Percentiles rank a stretch among this genome's conserved stretches.
phyloP scores from a whole-genome alignment of 2,329 filamentous ascomycete genomes.

The Xylaria sp. region DNA sequence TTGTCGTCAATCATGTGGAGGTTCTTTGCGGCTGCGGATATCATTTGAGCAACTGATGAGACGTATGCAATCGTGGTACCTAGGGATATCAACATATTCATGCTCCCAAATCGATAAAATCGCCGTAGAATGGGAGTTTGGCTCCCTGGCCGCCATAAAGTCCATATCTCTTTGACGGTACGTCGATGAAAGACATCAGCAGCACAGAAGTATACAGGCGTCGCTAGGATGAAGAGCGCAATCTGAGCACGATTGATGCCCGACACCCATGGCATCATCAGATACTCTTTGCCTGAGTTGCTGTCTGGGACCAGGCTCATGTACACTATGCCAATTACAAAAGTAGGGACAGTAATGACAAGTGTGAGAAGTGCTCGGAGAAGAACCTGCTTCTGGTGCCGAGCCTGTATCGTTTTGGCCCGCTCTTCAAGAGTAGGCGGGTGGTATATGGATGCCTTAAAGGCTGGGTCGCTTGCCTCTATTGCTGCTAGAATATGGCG shows the following conservation, averaged over 20 bases:
- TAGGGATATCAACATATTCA: conserved; percentile 92
- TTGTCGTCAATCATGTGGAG: conserved; percentile 50
- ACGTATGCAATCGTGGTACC: conserved; percentile 89
- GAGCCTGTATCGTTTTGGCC: conserved; percentile 71
- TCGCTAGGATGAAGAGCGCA: conserved; percentile 79
- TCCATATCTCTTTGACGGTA: conserved; percentile 77
- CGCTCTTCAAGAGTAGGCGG: conserved; percentile 84
- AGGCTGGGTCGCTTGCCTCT: conserved; percentile 66
- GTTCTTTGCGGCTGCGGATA: conserved; percentile 60
- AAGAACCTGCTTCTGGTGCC: conserved; percentile 71
- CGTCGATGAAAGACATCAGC: conserved; percentile 84
- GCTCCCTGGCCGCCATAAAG: conserved; percentile 79
- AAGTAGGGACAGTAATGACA: conserved; percentile 77
- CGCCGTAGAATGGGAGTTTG: conserved; percentile 73
- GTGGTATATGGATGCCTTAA: conserved; percentile 74
- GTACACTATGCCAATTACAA: conserved; percentile 86
- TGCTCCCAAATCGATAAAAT: conserved; percentile 93
- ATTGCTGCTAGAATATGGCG: conserved; percentile 75
- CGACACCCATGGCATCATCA: conserved; percentile 73
- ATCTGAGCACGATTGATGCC: conserved; percentile 80
- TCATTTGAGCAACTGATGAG: conserved; percentile 79
- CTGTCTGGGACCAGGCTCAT: conserved; percentile 77
- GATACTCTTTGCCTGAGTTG: conserved; percentile 63
- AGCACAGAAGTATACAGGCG: conserved; percentile 84
- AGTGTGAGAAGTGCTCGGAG: conserved; percentile 73